Percentiles rank a stretch among this genome's conserved stretches.
Conservation (phyloP, 2,329 filamentous ascomycete species). For the Myriosclerotinia scirpicola region DNA sequence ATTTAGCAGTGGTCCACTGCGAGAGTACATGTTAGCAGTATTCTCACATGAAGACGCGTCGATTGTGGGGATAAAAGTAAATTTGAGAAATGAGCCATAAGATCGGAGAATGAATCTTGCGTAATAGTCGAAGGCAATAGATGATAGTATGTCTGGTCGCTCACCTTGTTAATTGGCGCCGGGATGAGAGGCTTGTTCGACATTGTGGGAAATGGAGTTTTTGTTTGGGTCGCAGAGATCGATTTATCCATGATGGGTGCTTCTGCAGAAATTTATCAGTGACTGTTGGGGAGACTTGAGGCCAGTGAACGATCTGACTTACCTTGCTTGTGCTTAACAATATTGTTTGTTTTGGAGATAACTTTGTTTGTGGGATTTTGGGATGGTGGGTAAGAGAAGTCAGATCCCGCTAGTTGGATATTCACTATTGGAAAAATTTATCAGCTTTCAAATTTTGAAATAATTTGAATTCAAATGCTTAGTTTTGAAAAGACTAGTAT, state of each 20-base stretch:
- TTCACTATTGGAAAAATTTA: background rate
- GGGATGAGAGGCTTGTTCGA: constrained; percentile 18
- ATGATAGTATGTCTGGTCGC: background rate
- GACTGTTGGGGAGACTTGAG: background rate
- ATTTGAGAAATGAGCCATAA: background rate
- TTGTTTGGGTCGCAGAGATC: background rate
- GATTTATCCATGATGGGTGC: background rate
- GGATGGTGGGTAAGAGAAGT: background rate
- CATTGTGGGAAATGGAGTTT: constrained; percentile 3
- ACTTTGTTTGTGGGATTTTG: background rate
- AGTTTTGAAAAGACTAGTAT: too few species aligned
- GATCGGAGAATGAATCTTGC: background rate
- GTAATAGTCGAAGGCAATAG: background rate
- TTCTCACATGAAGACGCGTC: background rate
- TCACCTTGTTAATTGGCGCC: constrained; percentile 14
- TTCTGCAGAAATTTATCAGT: constrained; percentile 11
- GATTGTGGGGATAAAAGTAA: background rate
- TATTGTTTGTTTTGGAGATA: background rate
- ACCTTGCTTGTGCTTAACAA: background rate
- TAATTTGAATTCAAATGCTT: too few species aligned
- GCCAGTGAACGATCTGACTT: background rate
- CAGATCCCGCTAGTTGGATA: background rate
- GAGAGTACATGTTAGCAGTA: background rate
- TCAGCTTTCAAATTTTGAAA: background rate
- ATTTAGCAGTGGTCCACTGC: constrained; percentile 16